Evolutionary conservation across 2,329 filamentous ascomycete genomes (phyloP), one percentile per base, ranked within the genome.

Genomic region (Parastagonospora avenae): DNA sequence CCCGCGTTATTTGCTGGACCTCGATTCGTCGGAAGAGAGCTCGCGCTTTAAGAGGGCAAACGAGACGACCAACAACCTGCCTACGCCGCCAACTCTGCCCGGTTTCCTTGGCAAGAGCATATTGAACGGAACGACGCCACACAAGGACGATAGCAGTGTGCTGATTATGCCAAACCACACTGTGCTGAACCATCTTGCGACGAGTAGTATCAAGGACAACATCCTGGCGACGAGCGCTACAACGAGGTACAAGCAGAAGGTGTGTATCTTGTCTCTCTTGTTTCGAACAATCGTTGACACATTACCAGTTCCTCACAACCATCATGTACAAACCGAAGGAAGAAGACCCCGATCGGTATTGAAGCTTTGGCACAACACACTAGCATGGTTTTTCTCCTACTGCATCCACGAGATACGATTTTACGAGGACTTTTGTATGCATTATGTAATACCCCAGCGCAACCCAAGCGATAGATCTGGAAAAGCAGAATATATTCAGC

Each of bases 141-240:
- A 96, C 82, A 97, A 97, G 79, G 94, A 99, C 72, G 94, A 99
- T 76, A 96, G 93, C 74, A 97, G 92, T 76, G 94, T 99, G 54
- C 79, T 99, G 57, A 94, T 91, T 62, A 93, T 97, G 83, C 94
- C 94, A 11, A 99, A 97, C 67, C 93, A 99, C 69, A 97, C 94
- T 0, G 91, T 97, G 29, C 79, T 99, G 57, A 99, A 99, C 63
- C 94, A 99, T 74, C 79, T 99, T 62, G 93, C 93, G 42, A 99
- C 94, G 2, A 97, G 93, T 75, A 97, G 92, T 74, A 99, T 99
- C 75, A 97, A 96, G 79, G 92, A 96, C 62, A 92, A 93, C 57
- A 90, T 97, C 24, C 81, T 99, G 59, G 94, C 94, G 30, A 95
- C 96, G 5, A 97, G 92, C 67, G 93, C 91, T 11, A 99, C 94